Conservation (phyloP, 2,329 filamentous ascomycete species). For the Fusarium concolor region DNA sequence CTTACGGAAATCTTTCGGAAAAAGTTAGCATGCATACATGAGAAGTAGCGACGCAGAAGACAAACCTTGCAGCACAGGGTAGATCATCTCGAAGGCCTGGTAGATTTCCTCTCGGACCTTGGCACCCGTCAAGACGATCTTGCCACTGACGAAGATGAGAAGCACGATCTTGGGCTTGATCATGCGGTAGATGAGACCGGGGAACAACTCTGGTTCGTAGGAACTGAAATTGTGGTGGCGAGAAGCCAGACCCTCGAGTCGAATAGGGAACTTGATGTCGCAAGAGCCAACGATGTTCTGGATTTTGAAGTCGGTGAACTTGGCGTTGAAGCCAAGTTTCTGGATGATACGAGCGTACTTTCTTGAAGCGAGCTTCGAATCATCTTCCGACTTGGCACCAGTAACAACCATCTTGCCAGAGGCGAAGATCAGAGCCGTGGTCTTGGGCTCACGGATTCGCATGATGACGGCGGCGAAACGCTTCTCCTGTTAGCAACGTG, state of each 20-base stretch:
- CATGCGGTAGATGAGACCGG: conserved; percentile 99
- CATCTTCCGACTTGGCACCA: conserved; percentile 96
- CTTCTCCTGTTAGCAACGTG: conserved; percentile 61
- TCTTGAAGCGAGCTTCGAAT: conserved; percentile 94
- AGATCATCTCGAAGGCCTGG: conserved; percentile 96
- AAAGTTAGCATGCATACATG: conserved; percentile 11
- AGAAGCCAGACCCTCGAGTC: conserved; percentile 92
- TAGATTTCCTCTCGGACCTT: conserved; percentile 99
- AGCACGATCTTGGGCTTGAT: conserved; percentile 99
- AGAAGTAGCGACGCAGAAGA: conserved; percentile 22
- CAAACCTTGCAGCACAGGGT: conserved; percentile 89
- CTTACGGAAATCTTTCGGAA: conserved; percentile 65
- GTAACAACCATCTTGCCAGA: conserved; percentile 99
- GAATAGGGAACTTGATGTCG: conserved; percentile 99
- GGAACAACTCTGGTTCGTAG: conserved; percentile 98
- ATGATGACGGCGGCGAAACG: conserved; percentile 99
- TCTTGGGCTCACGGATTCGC: conserved; percentile 99
- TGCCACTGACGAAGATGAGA: conserved; percentile 96
- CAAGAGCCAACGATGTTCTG: conserved; percentile 99
- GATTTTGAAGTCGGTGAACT: conserved; percentile 99
- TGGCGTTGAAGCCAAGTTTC: conserved; percentile 99
- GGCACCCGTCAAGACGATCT: conserved; percentile 97
- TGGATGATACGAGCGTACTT: conserved; percentile 99
- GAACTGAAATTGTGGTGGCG: conserved; percentile 99
- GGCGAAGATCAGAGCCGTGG: conserved; percentile 96